A percentile compares a stretch with the other conserved stretches of the same genome.
Conservation (phyloP, 345 rosid species). For the Salix exigua region DNA sequence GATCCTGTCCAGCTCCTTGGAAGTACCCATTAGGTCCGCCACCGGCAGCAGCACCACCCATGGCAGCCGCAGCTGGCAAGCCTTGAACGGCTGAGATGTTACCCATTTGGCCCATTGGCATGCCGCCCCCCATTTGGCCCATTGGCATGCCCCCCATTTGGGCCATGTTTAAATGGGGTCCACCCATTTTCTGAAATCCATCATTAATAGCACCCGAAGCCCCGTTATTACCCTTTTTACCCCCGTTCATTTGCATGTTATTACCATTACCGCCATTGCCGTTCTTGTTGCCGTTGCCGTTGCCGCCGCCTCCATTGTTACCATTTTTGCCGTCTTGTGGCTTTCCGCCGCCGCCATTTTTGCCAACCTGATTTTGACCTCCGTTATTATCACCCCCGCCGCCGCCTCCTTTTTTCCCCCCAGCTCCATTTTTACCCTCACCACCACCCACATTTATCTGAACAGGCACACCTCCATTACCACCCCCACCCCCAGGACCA, state of each 20-base stretch:
- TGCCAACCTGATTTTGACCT: constrained; percentile 24
- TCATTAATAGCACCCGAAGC: constrained; percentile 35
- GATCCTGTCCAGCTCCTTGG: constrained; percentile 59
- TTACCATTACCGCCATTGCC: constrained; percentile 28
- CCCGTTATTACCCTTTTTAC: constrained; percentile 42
- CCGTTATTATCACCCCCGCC: constrained; percentile 43
- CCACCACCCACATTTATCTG: constrained; percentile 40
- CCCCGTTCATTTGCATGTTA: constrained; percentile 39
- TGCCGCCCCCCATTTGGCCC: constrained; percentile 27
- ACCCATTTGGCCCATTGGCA: constrained; percentile 28
- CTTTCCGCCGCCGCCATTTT: constrained; percentile 38
- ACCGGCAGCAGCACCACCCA: constrained; percentile 38
- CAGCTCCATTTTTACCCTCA: constrained; percentile 22
- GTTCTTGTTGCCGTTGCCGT: constrained; percentile 25
- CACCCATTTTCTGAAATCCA: constrained; percentile 45
- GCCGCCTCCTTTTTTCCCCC: constrained; percentile 46
- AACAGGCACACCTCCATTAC: constrained; percentile 41
- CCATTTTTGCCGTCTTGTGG: constrained; percentile 22
- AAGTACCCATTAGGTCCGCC: constrained; percentile 38
- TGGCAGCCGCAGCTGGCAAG: constrained; percentile 54
- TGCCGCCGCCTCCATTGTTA: constrained; percentile 33
- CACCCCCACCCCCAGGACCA: constrained; percentile 38
- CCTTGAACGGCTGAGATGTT: constrained; percentile 72
- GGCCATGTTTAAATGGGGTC: constrained; percentile 41
- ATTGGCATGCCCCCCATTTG: constrained; percentile 30